These are phyloP conservation scores for Lasiodiplodia theobromae DNA, from an alignment of 2,329 filamentous ascomycete genomes.

Conservation along the genomic window DNA sequence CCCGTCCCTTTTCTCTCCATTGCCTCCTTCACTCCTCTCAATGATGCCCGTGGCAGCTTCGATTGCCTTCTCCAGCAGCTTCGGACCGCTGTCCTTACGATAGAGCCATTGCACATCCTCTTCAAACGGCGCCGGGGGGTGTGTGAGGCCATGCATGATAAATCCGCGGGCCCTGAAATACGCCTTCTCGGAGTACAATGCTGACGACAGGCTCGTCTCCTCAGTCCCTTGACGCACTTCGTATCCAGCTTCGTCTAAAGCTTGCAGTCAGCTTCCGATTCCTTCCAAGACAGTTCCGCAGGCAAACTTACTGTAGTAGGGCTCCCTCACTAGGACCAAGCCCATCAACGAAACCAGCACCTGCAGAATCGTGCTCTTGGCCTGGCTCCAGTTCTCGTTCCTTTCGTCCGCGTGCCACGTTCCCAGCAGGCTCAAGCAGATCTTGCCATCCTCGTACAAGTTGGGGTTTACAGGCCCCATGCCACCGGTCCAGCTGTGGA, in stretches of 20 bases:
- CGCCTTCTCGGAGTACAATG: constrained; percentile 61
- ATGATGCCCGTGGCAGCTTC: constrained; percentile 52
- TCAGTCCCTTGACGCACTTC: constrained; percentile 58
- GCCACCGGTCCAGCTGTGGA: constrained; percentile 65
- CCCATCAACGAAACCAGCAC: constrained; percentile 64
- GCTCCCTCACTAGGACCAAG: constrained; percentile 64
- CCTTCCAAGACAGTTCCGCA: background rate
- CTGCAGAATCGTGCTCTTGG: constrained; percentile 63
- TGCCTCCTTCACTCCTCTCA: constrained; percentile 41
- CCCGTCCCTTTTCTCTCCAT: constrained; percentile 50
- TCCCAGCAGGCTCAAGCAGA: constrained; percentile 65
- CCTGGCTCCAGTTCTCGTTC: constrained; percentile 61
- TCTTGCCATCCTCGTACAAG: constrained; percentile 68
- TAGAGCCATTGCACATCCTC: constrained; percentile 64
- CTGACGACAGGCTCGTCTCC: constrained; percentile 54
- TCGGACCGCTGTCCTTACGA: constrained; percentile 43
- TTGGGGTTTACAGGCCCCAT: constrained; percentile 66
- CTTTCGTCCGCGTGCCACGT: constrained; percentile 64
- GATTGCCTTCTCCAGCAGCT: constrained; percentile 54
- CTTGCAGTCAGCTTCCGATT: background rate
- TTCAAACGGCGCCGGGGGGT: constrained; percentile 54
- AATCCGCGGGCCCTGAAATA: constrained; percentile 62
- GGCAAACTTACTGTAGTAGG: constrained; percentile 62
- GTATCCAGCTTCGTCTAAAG: constrained; percentile 65
- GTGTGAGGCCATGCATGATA: constrained; percentile 55